phyloP scores from a whole-genome alignment of 1,139 yeast genomes.

The Candida sp. region DNA sequence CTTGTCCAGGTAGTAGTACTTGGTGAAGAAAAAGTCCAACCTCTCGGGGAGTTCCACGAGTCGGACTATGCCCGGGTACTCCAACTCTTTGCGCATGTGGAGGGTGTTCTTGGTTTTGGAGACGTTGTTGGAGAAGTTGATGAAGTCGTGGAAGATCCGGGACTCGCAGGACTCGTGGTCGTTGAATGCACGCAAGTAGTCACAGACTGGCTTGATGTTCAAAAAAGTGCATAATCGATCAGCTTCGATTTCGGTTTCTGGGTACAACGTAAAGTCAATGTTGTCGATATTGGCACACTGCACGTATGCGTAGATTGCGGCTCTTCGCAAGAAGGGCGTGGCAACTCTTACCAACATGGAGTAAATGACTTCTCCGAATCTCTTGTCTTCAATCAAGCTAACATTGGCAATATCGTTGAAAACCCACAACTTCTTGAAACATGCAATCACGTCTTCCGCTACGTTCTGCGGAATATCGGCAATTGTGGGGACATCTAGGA shows the following conservation, averaged over 20 bases:
- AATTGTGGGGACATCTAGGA: slow-evolving; percentile 40
- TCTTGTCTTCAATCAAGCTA: slow-evolving; percentile 17
- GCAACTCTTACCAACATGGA: slow-evolving; percentile 59
- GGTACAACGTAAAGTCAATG: slow-evolving; percentile 22
- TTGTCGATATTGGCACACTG: slow-evolving; percentile 58
- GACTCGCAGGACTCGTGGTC: slow-evolving; percentile 15
- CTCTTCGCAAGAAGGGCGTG: slow-evolving; percentile 72
- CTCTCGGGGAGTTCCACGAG: slow-evolving; percentile 68
- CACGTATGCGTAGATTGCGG: slow-evolving; percentile 62
- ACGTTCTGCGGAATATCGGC: slow-evolving; percentile 25
- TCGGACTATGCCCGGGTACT: slow-evolving; percentile 70
- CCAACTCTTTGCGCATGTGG: slow-evolving; percentile 33
- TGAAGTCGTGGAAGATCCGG: slow-evolving; percentile 22
- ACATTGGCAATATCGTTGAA: slow-evolving; percentile 8
- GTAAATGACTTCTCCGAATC: slow-evolving; percentile 45
- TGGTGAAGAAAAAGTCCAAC: slow-evolving; percentile 71
- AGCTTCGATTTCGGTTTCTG: slow-evolving; percentile 50
- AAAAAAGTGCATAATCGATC: slow-evolving; percentile 60
- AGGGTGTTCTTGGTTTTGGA: slow-evolving; percentile 13
- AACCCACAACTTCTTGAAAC: slow-evolving; percentile 20
- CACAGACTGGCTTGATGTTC: slow-evolving; percentile 43
- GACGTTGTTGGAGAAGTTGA: slow-evolving; percentile 13
- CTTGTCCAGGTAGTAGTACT: slow-evolving; percentile 52
- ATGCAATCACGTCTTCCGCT: slow-evolving; percentile 13
- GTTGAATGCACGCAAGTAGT: slow-evolving; percentile 20